Percentiles rank a stretch among this genome's conserved stretches.
Conservation (phyloP, 75 land plant genomes). For the Picea sitchensis region DNA sequence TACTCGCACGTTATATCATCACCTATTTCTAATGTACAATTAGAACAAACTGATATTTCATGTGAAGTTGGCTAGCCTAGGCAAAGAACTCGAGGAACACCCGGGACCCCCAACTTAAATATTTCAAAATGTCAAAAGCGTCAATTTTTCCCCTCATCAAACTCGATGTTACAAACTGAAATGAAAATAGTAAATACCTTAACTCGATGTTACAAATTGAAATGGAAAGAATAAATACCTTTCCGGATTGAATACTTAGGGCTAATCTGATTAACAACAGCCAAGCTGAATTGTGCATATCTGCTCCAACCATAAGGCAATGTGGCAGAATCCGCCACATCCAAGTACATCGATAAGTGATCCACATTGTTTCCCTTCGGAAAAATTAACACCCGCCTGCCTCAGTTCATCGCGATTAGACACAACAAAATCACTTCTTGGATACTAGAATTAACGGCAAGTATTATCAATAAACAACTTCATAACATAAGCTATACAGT, state of each 20-base stretch:
- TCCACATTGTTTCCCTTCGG: slow-evolving; percentile 99
- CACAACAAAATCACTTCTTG: neutral
- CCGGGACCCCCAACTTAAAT: neutral
- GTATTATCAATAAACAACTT: no score
- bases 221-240: slow-evolving; percentile 35
- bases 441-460: no score
- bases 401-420: neutral
- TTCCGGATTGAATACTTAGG: slow-evolving; percentile 69
- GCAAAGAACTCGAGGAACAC: neutral
- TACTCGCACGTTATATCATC: neutral
- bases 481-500: no score
- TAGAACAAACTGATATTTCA: neutral
- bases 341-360: slow-evolving; percentile 89
- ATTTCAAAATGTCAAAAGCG: neutral
- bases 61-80: neutral
- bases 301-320: slow-evolving; percentile 95
- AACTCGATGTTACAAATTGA: neutral
- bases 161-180: neutral
- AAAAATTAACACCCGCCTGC: slow-evolving; percentile 91
- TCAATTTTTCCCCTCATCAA: no score
- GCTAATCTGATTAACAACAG: slow-evolving; percentile 83
- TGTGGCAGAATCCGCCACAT: slow-evolving; percentile 81
- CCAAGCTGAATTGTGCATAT: slow-evolving; percentile 92
- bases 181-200: no score
- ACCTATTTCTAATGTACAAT: neutral